Percentiles rank a stretch among this genome's conserved stretches.
Evolutionary conservation across 2,329 filamentous ascomycete species (phyloP).

Genomic region (Colletotrichum sp.): DNA sequence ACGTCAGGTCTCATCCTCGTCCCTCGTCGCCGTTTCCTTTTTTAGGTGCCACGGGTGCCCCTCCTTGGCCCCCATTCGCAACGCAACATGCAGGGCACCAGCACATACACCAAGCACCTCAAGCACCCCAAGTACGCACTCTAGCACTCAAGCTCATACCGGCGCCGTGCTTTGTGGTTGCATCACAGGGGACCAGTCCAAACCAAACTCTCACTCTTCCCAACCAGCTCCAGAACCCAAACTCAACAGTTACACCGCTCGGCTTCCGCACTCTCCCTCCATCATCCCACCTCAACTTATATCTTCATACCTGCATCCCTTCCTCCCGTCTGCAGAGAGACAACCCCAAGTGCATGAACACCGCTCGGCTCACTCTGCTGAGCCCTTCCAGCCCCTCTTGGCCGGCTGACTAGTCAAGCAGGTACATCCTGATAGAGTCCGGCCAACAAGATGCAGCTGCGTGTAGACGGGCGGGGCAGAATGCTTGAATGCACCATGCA

Average conservation of each 20-base stretch:
- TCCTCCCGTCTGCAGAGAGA: background rate
- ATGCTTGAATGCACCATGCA: slow-evolving; percentile 10
- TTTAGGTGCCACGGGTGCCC: slow-evolving; percentile 16
- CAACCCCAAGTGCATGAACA: background rate
- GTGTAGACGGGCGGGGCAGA: slow-evolving; percentile 5
- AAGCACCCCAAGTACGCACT: background rate
- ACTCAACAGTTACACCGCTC: slow-evolving; percentile 16
- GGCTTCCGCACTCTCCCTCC: background rate
- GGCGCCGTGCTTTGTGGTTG: background rate
- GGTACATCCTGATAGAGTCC: slow-evolving; percentile 1
- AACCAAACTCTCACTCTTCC: background rate
- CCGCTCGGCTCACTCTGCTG: background rate
- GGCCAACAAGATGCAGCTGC: background rate
- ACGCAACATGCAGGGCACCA: background rate
- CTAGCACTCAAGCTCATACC: background rate
- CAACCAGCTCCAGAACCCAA: slow-evolving; percentile 8
- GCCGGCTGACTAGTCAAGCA: background rate
- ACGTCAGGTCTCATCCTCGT: background rate
- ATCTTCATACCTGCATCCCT: background rate
- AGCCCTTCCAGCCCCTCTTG: background rate
- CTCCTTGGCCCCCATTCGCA: slow-evolving; percentile 10
- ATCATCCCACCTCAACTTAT: background rate
- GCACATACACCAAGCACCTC: background rate
- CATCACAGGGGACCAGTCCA: background rate
- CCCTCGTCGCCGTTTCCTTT: background rate